Conservation (phyloP, 2,329 filamentous ascomycete species). For the Zymoseptoria pseudotritici region DNA sequence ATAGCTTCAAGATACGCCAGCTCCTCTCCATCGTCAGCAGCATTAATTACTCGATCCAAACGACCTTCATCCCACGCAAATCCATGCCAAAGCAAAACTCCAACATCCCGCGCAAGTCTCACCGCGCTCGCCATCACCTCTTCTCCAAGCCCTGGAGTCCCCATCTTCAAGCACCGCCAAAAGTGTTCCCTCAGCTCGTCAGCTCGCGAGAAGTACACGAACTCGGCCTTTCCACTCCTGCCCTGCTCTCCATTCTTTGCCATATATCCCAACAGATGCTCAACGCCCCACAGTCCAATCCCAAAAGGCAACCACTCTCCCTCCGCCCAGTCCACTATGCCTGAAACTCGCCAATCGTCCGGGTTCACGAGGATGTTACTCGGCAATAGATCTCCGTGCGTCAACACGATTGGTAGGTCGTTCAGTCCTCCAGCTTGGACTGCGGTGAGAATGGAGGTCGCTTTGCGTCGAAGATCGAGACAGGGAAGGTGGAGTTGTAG, state of each 20-base stretch:
- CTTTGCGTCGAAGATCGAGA: conserved; percentile 1
- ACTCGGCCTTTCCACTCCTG: conserved; percentile 3
- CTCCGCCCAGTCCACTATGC: conserved; percentile 59
- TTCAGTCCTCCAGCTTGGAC: conserved; percentile 15
- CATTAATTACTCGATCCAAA: conserved; percentile 51
- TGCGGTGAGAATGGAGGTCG: not conserved
- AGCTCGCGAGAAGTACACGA: conserved; percentile 41
- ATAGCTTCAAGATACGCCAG: conserved; percentile 45
- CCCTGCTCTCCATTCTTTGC: not conserved
- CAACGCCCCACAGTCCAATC: conserved; percentile 52
- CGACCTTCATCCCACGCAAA: conserved; percentile 47
- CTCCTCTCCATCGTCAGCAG: conserved; percentile 45
- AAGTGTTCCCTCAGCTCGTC: conserved; percentile 41
- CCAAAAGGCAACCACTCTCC: conserved; percentile 55
- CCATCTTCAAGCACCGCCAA: conserved; percentile 39
- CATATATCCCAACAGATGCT: conserved; percentile 51
- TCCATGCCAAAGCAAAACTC: conserved; percentile 56
- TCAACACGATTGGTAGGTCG: conserved; percentile 48
- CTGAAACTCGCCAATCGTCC: conserved; percentile 40
- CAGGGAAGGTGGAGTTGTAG: conserved; percentile 4
- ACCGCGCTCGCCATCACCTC: conserved; percentile 30
- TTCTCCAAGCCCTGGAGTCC: conserved; percentile 32
- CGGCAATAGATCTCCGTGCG: conserved; percentile 54
- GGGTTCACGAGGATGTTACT: conserved; percentile 50
- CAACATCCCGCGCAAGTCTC: conserved; percentile 43